Percentiles rank a stretch among this genome's conserved stretches.
These are phyloP conservation scores for Epichloe bromicola DNA, from an alignment of 2,329 filamentous ascomycete species.

Conservation along the genomic window DNA sequence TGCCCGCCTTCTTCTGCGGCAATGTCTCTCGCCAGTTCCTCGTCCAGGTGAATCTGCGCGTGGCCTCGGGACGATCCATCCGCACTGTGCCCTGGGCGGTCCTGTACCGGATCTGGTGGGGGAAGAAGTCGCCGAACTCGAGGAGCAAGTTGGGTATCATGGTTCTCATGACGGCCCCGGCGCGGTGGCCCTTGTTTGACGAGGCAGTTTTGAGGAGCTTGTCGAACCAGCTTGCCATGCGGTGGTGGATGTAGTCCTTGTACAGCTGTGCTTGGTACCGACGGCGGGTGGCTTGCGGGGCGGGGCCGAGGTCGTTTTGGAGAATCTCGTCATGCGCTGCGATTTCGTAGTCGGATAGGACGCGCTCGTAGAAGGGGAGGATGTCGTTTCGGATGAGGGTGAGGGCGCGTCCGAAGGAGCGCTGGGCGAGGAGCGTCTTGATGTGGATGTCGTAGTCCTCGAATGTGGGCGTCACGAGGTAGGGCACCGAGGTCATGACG, in stretches of 20 bases:
- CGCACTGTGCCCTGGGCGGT: constrained; percentile 18
- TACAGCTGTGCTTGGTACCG: constrained; percentile 17
- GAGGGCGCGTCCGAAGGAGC: constrained; percentile 18
- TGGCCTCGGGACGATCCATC: constrained; percentile 13
- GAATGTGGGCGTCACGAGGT: constrained; percentile 43
- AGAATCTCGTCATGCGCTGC: constrained; percentile 22
- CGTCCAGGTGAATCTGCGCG: constrained; percentile 12
- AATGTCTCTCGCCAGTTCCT: constrained; percentile 13
- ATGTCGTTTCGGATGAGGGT: constrained; percentile 26
- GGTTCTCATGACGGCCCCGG: constrained; percentile 9
- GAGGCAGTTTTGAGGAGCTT: constrained; percentile 16
- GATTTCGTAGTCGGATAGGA: constrained; percentile 14
- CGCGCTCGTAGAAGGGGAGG: constrained; percentile 23
- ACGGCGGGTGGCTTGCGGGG: constrained; percentile 10
- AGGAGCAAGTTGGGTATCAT: constrained; percentile 19
- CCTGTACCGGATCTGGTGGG: constrained; percentile 17
- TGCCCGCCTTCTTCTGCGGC: constrained; percentile 13
- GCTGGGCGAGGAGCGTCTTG: constrained; percentile 23
- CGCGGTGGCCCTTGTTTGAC: constrained; percentile 10
- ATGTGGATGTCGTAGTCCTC: constrained; percentile 37
- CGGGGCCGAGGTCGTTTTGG: constrained; percentile 11
- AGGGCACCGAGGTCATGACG: constrained; percentile 45
- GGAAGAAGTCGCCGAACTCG: constrained; percentile 23
- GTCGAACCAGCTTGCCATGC: constrained; percentile 16
- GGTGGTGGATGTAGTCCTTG: constrained; percentile 20